Conservation (phyloP, 148 eudicot species). For the Dianthus caryophyllus region DNA sequence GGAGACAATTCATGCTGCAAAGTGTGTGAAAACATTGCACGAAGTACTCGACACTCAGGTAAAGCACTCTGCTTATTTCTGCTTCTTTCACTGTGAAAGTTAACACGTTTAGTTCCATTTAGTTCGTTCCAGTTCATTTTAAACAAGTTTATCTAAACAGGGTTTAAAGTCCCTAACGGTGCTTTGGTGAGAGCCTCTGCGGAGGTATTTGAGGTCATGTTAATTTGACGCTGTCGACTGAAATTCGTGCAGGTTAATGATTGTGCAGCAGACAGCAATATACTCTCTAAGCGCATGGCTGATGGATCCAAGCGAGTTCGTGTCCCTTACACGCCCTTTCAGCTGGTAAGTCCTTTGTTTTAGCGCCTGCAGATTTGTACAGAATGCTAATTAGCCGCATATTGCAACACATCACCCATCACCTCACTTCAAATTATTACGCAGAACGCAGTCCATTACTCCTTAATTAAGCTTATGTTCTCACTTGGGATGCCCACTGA, state of each 20-base stretch:
- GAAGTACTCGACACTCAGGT: conserved; percentile 71
- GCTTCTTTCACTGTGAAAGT: background rate
- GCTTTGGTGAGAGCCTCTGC: background rate
- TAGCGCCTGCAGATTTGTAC: background rate
- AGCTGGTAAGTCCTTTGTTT: conserved; percentile 40
- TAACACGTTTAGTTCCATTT: too few relatives aligned
- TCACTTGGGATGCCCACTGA: too few relatives aligned
- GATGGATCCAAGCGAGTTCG: conserved; percentile 87
- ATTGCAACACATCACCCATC: too few relatives aligned
- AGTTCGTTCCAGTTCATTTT: too few relatives aligned
- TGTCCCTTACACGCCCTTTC: conserved; percentile 50
- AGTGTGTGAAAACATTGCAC: conserved; percentile 50
- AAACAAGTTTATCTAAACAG: too few relatives aligned
- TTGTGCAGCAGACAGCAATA: conserved; percentile 34
- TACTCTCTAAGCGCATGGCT: conserved; percentile 57
- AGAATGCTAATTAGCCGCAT: background rate
- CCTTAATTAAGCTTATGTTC: too few relatives aligned
- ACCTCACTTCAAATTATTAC: too few relatives aligned
- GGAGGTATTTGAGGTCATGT: background rate
- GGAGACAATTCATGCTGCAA: conserved; percentile 67
- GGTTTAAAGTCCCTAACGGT: background rate
- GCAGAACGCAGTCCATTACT: too few relatives aligned
- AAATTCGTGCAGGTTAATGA: conserved; percentile 45
- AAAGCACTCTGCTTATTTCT: conserved; percentile 4
- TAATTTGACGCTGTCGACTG: background rate